Conservation (phyloP, 176 grass and related monocot species). For the Triticum turgidum region DNA sequence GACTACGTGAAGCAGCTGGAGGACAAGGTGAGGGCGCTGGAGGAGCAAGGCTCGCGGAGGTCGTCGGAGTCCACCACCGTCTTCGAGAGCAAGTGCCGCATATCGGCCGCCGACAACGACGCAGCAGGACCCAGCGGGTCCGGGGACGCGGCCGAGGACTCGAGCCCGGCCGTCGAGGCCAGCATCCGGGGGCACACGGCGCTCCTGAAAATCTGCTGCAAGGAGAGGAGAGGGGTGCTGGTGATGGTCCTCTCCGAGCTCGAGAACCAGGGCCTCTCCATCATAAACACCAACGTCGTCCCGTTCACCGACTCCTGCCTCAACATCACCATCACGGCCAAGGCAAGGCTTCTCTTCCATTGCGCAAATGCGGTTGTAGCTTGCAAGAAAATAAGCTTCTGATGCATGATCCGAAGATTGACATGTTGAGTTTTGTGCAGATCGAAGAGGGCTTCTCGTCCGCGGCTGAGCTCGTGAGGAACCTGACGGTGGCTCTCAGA, state of each 20-base stretch:
- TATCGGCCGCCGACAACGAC: constrained; percentile 9
- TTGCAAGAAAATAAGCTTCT: neutral
- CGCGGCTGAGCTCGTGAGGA: constrained; percentile 52
- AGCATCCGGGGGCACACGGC: constrained; percentile 38
- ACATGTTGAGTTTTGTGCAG: constrained; percentile 30
- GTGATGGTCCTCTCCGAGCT: constrained; percentile 55
- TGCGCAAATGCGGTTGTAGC: neutral
- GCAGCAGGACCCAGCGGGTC: neutral
- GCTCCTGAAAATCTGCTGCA: constrained; percentile 57
- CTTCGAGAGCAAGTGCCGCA: constrained; percentile 46
- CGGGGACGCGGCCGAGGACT: neutral
- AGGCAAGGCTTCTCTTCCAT: constrained; percentile 30
- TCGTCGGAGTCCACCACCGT: constrained; percentile 28
- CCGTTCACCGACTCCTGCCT: constrained; percentile 49
- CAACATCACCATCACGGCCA: constrained; percentile 55
- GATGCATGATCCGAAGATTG: neutral
- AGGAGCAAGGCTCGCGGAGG: constrained; percentile 34
- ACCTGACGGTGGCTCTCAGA: constrained; percentile 47
- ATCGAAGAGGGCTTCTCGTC: constrained; percentile 67
- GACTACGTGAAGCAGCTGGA: constrained; percentile 57
- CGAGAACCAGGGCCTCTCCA: constrained; percentile 46
- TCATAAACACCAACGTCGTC: constrained; percentile 54
- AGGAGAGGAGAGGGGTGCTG: constrained; percentile 45
- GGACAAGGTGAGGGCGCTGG: constrained; percentile 51
- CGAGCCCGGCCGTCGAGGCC: constrained; percentile 38